A percentile compares a stretch with the other conserved stretches of the same genome.
Conservation (phyloP, 2,329 filamentous ascomycete species). For the Colletotrichum viniferum region DNA sequence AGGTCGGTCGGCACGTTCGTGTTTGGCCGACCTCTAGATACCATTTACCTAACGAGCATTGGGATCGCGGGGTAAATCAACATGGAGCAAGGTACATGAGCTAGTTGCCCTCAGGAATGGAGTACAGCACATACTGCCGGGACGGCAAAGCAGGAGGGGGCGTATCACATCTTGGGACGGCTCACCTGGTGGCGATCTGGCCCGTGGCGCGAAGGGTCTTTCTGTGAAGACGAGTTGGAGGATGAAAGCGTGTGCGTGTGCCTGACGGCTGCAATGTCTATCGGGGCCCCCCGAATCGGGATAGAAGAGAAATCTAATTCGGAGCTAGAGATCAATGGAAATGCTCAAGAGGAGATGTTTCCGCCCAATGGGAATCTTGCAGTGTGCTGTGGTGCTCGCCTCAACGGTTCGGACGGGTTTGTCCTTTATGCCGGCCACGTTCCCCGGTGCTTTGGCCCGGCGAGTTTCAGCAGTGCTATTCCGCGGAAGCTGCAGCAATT, state of each 20-base stretch:
- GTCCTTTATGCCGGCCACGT: not conserved
- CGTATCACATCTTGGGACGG: not conserved
- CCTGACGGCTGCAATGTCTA: not conserved
- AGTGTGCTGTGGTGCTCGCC: not conserved
- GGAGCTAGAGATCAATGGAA: not conserved
- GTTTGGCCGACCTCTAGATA: not conserved
- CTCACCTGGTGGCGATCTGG: not conserved
- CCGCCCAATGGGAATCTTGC: not conserved
- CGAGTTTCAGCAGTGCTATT: conserved; percentile 1
- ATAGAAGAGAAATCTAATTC: not conserved
- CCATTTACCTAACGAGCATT: not conserved
- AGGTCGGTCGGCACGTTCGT: not conserved
- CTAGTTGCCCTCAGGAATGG: conserved; percentile 5
- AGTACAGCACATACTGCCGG: conserved; percentile 13
- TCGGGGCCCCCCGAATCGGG: not conserved
- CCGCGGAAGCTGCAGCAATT: not conserved
- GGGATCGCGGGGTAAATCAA: not conserved
- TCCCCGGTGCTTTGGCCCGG: conserved; percentile 5
- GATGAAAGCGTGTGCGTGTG: not conserved
- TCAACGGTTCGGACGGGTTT: not conserved
- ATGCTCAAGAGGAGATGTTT: not conserved
- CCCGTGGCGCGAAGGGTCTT: not conserved
- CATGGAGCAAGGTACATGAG: not conserved
- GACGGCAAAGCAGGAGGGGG: not conserved
- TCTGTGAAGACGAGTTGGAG: not conserved